Evolutionary conservation across 257 asterid species (phyloP).

Genomic region (Thymus quinquecostatus): DNA sequence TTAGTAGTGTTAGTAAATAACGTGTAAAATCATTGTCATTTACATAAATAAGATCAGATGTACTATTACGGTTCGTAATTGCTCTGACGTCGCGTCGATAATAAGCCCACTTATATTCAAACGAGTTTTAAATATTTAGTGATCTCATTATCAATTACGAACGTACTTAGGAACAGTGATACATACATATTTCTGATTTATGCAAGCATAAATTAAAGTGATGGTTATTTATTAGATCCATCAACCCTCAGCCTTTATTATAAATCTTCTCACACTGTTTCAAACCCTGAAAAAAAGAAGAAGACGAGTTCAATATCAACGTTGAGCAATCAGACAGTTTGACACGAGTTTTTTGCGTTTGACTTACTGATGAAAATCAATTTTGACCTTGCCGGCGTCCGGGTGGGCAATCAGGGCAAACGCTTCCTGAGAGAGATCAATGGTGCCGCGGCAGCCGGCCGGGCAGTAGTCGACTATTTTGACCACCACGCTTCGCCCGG

Average conservation of each 20-base stretch:
- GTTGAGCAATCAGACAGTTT: no score
- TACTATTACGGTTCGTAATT: no score
- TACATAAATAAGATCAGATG: no score
- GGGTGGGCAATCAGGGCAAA: constrained; percentile 49
- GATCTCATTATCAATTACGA: no score
- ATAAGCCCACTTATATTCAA: no score
- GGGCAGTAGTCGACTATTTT: constrained; percentile 49
- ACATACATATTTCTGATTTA: no score
- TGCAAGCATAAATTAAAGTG: not conserved
- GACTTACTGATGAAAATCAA: constrained; percentile 41
- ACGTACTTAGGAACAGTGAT: no score
- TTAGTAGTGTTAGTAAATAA: not conserved
- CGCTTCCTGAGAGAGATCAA: constrained; percentile 58
- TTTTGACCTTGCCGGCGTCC: constrained; percentile 47
- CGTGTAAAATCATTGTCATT: not conserved
- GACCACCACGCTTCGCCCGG: constrained; percentile 40
- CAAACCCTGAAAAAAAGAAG: constrained; percentile 13
- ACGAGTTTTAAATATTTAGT: no score
- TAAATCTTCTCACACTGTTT: not conserved
- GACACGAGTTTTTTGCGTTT: no score
- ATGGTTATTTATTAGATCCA: not conserved
- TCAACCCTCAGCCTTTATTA: not conserved
- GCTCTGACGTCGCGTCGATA: no score
- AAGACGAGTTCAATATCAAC: not conserved
- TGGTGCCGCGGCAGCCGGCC: constrained; percentile 44